A percentile compares a stretch with the other conserved stretches of the same genome.
These are phyloP conservation scores for Odonthalia washingtoniensis DNA, from an alignment of 31 red algal genomes.

Conservation along the genomic window DNA sequence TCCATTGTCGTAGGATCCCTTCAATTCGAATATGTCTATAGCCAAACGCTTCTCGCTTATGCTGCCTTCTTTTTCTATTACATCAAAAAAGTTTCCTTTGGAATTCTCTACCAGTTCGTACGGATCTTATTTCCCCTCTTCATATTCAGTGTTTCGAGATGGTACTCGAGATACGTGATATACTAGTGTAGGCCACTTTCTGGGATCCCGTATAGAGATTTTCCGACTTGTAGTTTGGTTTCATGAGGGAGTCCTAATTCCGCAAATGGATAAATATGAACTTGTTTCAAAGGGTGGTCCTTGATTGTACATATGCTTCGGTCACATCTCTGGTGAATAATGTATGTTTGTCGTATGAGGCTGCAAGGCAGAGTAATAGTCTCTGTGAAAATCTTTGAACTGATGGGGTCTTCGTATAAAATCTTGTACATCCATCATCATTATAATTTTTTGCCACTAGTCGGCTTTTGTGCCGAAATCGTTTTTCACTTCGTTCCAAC, in stretches of 20 bases:
- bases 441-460: too few relatives aligned
- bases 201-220: neutral
- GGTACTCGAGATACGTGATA: neutral
- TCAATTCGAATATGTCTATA: constrained; percentile 3
- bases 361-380: too few relatives aligned
- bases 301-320: too few relatives aligned
- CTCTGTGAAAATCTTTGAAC: too few relatives aligned
- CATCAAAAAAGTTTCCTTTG: constrained; percentile 9
- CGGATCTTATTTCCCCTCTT: neutral
- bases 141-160: neutral
- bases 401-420: too few relatives aligned
- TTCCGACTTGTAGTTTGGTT: neutral
- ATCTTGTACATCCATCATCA: too few relatives aligned
- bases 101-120: neutral
- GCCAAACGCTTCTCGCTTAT: constrained; percentile 8
- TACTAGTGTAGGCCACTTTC: neutral
- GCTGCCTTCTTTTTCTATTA: neutral
- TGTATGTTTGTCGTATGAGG: too few relatives aligned
- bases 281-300: too few relatives aligned
- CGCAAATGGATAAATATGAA: neutral
- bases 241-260: neutral
- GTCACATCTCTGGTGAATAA: too few relatives aligned
- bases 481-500: too few relatives aligned
- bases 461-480: too few relatives aligned
- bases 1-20: constrained; percentile 17